A percentile compares a stretch with the other conserved stretches of the same genome.
These are phyloP conservation scores for Fomitopsis palustris DNA, from an alignment of 1,284 basidiomycete species.

Conservation along the genomic window DNA sequence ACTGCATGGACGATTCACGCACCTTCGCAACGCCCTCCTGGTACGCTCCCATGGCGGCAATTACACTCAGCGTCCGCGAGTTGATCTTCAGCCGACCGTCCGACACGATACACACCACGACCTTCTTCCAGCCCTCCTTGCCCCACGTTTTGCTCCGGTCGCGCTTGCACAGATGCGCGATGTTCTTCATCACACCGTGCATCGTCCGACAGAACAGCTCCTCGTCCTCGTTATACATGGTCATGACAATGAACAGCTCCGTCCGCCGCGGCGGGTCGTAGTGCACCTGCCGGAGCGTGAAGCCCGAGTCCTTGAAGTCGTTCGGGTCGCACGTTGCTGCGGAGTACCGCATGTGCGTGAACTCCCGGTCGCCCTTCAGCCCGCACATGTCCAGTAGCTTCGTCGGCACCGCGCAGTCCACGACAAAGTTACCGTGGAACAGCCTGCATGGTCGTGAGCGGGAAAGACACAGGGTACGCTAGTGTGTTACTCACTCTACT, in stretches of 20 bases:
- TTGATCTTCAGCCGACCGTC: conserved; percentile 88
- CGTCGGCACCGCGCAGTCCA: conserved; percentile 83
- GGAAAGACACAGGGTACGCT: not conserved
- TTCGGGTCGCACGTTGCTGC: conserved; percentile 94
- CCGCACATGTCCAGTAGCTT: conserved; percentile 82
- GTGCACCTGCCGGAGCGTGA: conserved; percentile 77
- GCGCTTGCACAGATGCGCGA: conserved; percentile 78
- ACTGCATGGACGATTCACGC: conserved; percentile 13
- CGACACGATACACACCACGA: conserved; percentile 58
- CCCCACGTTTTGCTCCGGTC: conserved; percentile 92
- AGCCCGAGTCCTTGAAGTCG: conserved; percentile 77
- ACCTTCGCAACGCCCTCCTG: conserved; percentile 89
- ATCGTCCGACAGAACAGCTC: conserved; percentile 81
- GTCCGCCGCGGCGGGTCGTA: conserved; percentile 83
- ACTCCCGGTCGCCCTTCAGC: conserved; percentile 79
- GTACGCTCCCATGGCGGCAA: conserved; percentile 83
- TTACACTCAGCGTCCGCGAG: conserved; percentile 76
- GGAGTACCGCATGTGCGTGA: conserved; percentile 92
- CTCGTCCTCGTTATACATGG: conserved; percentile 82
- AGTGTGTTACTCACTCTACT: conserved; percentile 55
- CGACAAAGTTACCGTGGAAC: conserved; percentile 89
- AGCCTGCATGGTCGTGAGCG: conserved; percentile 40
- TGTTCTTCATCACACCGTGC: conserved; percentile 91
- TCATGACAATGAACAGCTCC: conserved; percentile 81
- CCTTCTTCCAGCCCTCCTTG: conserved; percentile 97